Evolutionary conservation across 352 stramenopile species (phyloP).

Genomic region (Phytophthora pinifolia): DNA sequence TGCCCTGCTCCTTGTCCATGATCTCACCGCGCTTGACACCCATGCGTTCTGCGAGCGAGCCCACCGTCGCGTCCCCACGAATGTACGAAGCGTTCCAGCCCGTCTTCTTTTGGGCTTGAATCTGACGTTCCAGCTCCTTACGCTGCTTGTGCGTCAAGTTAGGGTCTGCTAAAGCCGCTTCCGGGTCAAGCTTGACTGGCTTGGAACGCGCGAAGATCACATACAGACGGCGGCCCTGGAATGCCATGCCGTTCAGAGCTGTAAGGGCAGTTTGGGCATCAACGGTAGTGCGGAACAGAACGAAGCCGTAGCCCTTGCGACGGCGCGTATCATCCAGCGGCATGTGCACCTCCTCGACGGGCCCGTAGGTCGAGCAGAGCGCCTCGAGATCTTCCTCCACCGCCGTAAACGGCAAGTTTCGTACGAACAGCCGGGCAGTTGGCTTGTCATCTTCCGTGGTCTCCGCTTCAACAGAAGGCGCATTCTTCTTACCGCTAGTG

Average conservation of each 20-base stretch:
- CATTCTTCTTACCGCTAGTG: slow-evolving; percentile 6
- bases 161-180: slow-evolving; percentile 54
- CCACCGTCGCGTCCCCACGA: slow-evolving; percentile 69
- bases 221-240: slow-evolving; percentile 96
- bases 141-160: slow-evolving; percentile 89
- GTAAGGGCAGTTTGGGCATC: slow-evolving; percentile 89
- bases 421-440: slow-evolving; percentile 94
- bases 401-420: slow-evolving; percentile 96
- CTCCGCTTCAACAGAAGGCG: slow-evolving; percentile 11
- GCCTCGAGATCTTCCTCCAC: slow-evolving; percentile 96
- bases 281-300: slow-evolving; percentile 93
- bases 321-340: slow-evolving; percentile 95
- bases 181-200: slow-evolving; percentile 60
- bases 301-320: slow-evolving; percentile 98
- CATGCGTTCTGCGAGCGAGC: slow-evolving; percentile 82
- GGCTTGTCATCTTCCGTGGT: slow-evolving; percentile 38
- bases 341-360: slow-evolving; percentile 94
- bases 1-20: slow-evolving; percentile 94
- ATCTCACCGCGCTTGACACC: slow-evolving; percentile 94
- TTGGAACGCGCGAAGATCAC: slow-evolving; percentile 90
- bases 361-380: slow-evolving; percentile 89
- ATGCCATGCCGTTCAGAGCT: slow-evolving; percentile 92
- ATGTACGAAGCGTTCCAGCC: slow-evolving; percentile 97
- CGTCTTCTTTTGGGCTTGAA: slow-evolving; percentile 72
- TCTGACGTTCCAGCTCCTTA: slow-evolving; percentile 90